Percentiles rank a stretch among this genome's conserved stretches.
Conservation (phyloP, 1,284 basidiomycete genomes). For the Naganishia sp. region DNA sequence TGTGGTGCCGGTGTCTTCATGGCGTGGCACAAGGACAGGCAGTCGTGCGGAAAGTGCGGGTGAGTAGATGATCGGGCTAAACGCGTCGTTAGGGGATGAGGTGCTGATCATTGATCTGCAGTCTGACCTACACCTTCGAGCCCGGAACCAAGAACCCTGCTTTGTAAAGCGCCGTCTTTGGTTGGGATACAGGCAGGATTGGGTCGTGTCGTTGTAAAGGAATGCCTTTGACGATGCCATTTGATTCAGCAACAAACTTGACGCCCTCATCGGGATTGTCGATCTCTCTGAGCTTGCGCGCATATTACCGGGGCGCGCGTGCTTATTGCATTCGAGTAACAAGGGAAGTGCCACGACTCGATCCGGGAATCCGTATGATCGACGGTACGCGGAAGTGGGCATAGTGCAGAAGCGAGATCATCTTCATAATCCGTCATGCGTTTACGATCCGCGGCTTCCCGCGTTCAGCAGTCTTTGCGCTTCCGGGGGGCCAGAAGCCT, state of each 20-base stretch:
- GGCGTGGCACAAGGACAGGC: constrained; percentile 92
- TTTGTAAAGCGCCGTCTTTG: constrained; percentile 26
- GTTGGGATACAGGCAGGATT: not conserved
- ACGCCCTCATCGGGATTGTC: no score
- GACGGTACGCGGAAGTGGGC: no score
- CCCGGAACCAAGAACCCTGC: constrained; percentile 55
- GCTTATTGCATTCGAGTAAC: no score
- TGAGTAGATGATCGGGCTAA: constrained; percentile 29
- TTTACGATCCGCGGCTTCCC: no score
- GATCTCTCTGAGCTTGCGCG: no score
- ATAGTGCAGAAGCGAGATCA: no score
- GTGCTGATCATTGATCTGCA: constrained; percentile 1
- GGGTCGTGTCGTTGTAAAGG: constrained; percentile 6
- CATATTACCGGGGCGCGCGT: no score
- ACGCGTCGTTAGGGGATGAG: constrained; percentile 2
- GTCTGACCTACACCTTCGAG: constrained; percentile 82
- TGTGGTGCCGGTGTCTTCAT: constrained; percentile 97
- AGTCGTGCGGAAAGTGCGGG: constrained; percentile 93
- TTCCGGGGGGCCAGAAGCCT: no score
- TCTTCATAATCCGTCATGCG: no score
- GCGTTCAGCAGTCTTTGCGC: no score
- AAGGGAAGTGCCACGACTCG: no score
- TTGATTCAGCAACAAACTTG: not conserved
- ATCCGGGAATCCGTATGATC: no score
- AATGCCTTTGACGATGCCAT: constrained; percentile 8